Evolutionary conservation across 192 early-diverging fungal species (phyloP).

Genomic region (Entophlyctis helioformis): DNA sequence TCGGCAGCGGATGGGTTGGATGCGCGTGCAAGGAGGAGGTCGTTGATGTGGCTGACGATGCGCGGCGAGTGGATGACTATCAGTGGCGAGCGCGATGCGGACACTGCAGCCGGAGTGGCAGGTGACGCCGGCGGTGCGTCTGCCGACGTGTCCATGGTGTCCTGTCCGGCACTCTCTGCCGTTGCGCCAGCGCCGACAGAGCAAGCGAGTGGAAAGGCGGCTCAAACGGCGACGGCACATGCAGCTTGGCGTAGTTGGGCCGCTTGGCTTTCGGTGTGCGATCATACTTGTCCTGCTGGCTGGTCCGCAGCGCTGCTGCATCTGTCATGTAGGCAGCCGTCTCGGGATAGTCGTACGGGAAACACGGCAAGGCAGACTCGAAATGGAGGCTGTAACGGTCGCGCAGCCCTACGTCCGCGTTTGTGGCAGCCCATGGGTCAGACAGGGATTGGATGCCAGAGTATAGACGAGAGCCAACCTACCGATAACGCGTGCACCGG

Average conservation of each 20-base stretch:
- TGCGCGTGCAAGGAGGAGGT: no score
- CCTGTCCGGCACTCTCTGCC: not conserved
- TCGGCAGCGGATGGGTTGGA: no score
- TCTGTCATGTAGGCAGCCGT: constrained; percentile 51
- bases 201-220: constrained; percentile 54
- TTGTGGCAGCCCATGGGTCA: not conserved
- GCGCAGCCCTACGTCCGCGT: constrained; percentile 33
- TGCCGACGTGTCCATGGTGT: not conserved
- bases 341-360: constrained; percentile 78
- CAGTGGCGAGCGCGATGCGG: not conserved
- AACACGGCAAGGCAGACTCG: constrained; percentile 62
- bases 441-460: not conserved
- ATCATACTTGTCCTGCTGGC: constrained; percentile 36
- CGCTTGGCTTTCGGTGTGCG: constrained; percentile 70
- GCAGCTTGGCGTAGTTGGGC: constrained; percentile 63
- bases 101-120: not conserved
- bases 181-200: constrained; percentile 14
- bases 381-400: constrained; percentile 62
- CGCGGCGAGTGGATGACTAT: constrained; percentile 2
- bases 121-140: not conserved
- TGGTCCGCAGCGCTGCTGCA: constrained; percentile 23
- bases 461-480: not conserved
- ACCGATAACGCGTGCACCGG: constrained; percentile 57
- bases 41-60: no score
- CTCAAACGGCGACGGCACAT: constrained; percentile 56